Evolutionary conservation across 371 early-diverging fungal genomes (phyloP).

Genomic region (Rhizopus delemar): DNA sequence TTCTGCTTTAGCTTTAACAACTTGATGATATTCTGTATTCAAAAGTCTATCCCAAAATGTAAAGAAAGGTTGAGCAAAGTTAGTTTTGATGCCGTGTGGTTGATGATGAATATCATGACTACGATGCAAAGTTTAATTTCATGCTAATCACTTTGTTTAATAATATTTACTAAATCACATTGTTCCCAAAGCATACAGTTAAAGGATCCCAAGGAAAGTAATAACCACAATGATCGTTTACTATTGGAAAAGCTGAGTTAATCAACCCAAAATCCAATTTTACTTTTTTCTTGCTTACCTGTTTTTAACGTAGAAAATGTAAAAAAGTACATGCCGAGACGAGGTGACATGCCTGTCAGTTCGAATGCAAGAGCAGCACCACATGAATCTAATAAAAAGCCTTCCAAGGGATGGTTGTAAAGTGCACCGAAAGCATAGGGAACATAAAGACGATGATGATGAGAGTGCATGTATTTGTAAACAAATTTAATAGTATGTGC

Average conservation of each 20-base stretch:
- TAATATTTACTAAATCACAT: conserved; percentile 59
- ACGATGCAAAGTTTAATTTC: background rate
- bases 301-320: conserved; percentile 73
- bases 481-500: conserved; percentile 65
- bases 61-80: conserved; percentile 69
- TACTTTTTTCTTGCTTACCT: conserved; percentile 25
- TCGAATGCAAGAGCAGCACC: conserved; percentile 67
- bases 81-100: conserved; percentile 59
- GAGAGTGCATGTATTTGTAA: conserved; percentile 71
- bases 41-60: conserved; percentile 74
- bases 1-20: conserved; percentile 25
- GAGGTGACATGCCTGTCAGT: conserved; percentile 69
- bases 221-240: conserved; percentile 79
- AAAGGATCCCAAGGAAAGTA: conserved; percentile 71
- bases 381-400: conserved; percentile 70
- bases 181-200: conserved; percentile 60
- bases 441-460: conserved; percentile 72
- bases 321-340: conserved; percentile 67
- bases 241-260: conserved; percentile 11
- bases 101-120: conserved; percentile 67
- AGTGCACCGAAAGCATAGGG: conserved; percentile 78
- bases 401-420: conserved; percentile 79
- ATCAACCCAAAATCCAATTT: no score
- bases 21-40: conserved; percentile 43
- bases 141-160: no score